phyloP scores from a whole-genome alignment of 1,139 yeast genomes.

The Trichomonascaceae sp. region DNA sequence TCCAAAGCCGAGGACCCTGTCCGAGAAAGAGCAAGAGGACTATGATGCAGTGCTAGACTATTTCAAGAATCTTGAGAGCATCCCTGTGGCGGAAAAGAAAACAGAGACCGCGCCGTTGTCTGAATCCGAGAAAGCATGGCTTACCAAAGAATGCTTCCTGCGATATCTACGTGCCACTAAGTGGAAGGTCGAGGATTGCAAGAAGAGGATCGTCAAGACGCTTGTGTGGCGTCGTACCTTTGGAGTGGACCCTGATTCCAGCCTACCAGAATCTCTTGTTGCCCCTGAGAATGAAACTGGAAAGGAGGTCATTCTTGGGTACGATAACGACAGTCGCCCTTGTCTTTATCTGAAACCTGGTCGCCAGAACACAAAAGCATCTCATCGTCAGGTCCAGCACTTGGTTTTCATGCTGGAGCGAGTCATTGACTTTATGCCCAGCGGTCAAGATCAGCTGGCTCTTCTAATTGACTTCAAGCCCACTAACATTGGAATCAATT shows the following conservation, averaged over 20 bases:
- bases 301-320: constrained; percentile 78
- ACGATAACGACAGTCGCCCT: constrained; percentile 79
- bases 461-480: constrained; percentile 80
- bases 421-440: constrained; percentile 86
- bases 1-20: constrained; percentile 39
- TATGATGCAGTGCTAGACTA: constrained; percentile 46
- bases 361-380: constrained; percentile 79
- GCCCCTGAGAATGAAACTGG: constrained; percentile 72
- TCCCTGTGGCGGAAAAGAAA: constrained; percentile 30
- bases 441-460: constrained; percentile 89
- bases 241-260: constrained; percentile 53
- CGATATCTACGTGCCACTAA: constrained; percentile 85
- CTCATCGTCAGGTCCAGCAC: constrained; percentile 83
- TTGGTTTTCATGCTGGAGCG: constrained; percentile 84
- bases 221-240: constrained; percentile 87
- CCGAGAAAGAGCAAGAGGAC: constrained; percentile 41
- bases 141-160: constrained; percentile 76
- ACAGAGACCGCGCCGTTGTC: constrained; percentile 29
- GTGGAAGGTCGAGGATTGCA: constrained; percentile 65
- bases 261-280: constrained; percentile 50
- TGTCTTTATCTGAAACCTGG: constrained; percentile 85
- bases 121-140: constrained; percentile 71
- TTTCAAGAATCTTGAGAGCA: constrained; percentile 35
- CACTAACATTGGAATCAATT: constrained; percentile 37
- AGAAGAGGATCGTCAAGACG: constrained; percentile 60